These are phyloP conservation scores for Gyrodon lividus DNA, from an alignment of 768 basidiomycete species.

Conservation along the genomic window DNA sequence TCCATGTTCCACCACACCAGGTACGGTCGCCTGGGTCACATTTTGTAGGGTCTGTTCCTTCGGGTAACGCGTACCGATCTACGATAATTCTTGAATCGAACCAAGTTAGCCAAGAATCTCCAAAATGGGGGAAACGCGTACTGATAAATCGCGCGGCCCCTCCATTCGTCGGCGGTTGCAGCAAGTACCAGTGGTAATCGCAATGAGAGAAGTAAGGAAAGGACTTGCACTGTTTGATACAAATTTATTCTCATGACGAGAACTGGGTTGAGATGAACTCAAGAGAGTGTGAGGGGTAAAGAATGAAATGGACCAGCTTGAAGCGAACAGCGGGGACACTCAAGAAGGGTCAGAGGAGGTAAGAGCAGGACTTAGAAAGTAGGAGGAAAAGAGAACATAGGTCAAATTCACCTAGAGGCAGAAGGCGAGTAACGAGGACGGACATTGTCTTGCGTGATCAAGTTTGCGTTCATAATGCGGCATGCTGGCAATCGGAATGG, in stretches of 20 bases:
- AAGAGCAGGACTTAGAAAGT: neutral
- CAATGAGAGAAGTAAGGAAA: constrained; percentile 26
- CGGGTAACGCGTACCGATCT: constrained; percentile 73
- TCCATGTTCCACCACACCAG: constrained; percentile 90
- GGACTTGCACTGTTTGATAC: constrained; percentile 8
- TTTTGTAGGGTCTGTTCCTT: constrained; percentile 45
- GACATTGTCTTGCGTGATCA: no score
- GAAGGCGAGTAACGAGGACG: no score
- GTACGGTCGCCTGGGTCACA: constrained; percentile 63
- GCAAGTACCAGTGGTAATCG: constrained; percentile 38
- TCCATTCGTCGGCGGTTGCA: constrained; percentile 73
- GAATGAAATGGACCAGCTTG: neutral
- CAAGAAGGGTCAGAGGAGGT: no score
- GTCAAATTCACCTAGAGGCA: no score
- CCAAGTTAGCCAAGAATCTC: neutral
- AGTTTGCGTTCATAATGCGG: no score
- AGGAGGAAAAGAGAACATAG: no score
- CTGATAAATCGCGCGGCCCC: constrained; percentile 81
- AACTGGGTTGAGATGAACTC: constrained; percentile 10
- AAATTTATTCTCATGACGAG: constrained; percentile 5
- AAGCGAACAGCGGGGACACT: neutral
- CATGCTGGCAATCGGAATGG: no score
- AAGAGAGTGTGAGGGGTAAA: constrained; percentile 16
- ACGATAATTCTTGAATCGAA: constrained; percentile 52
- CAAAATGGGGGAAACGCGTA: constrained; percentile 25